Conservation (phyloP, 805 yeast genomes). For the Dipodascus geniculatus region DNA sequence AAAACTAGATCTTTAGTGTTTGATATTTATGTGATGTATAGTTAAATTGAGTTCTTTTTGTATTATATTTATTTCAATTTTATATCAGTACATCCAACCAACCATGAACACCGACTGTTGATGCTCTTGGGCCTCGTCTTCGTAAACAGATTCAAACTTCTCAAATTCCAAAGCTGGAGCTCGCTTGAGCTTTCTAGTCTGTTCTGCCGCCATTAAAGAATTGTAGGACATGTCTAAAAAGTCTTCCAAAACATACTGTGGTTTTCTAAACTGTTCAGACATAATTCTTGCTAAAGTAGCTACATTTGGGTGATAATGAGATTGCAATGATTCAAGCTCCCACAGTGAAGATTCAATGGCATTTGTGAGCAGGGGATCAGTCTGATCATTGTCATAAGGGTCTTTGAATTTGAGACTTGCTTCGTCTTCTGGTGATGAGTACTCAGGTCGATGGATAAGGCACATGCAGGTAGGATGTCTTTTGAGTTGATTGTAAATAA, state of each 20-base stretch:
- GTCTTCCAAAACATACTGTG: constrained; percentile 82
- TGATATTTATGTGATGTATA: no score
- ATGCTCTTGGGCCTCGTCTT: constrained; percentile 8
- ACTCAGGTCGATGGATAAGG: constrained; percentile 46
- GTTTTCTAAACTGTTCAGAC: constrained; percentile 81
- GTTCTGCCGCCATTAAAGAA: constrained; percentile 47
- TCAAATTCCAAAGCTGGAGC: constrained; percentile 59
- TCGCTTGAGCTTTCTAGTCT: constrained; percentile 21
- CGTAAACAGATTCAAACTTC: constrained; percentile 12
- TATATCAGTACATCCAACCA: constrained; percentile 1
- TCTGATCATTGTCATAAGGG: constrained; percentile 52
- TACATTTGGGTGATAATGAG: constrained; percentile 91
- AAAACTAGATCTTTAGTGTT: constrained; percentile 4
- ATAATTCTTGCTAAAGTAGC: constrained; percentile 84
- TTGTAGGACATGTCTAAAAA: constrained; percentile 85
- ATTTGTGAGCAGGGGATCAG: constrained; percentile 64
- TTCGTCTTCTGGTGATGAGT: constrained; percentile 21
- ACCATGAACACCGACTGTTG: background rate
- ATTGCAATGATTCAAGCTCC: constrained; percentile 73
- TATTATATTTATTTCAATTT: no score
- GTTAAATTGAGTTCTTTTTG: no score
- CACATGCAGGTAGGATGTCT: constrained; percentile 93
- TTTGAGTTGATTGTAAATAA: constrained; percentile 76
- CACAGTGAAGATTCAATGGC: constrained; percentile 83
- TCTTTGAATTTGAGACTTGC: constrained; percentile 32